A percentile compares a stretch with the other conserved stretches of the same genome.
These are phyloP conservation scores for Zygoascus flipseniorum DNA, from an alignment of 805 yeast genomes.

Conservation along the genomic window DNA sequence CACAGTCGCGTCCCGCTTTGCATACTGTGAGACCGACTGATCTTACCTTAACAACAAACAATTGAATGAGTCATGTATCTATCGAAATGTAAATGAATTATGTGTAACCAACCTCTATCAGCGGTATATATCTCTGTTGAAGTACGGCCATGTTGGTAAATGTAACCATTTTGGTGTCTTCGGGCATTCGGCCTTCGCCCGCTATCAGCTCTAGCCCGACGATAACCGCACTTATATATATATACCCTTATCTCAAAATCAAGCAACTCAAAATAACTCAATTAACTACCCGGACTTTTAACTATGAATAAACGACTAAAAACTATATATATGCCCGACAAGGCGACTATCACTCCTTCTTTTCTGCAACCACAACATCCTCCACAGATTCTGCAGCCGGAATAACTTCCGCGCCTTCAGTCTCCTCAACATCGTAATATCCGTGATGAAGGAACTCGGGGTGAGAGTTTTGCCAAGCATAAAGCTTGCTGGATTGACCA, in stretches of 20 bases:
- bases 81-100: not conserved
- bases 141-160: no score
- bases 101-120: no score
- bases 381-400: not conserved
- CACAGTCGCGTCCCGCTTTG: not conserved
- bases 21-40: slow-evolving; percentile 3
- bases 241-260: not conserved
- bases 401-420: not conserved
- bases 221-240: not conserved
- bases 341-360: not conserved
- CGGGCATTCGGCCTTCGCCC: not conserved
- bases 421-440: slow-evolving; percentile 1
- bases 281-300: no score
- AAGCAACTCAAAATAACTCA: not conserved
- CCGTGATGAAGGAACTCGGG: slow-evolving; percentile 59
- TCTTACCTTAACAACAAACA: not conserved
- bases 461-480: slow-evolving; percentile 64
- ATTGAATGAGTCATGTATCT: not conserved
- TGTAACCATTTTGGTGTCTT: no score
- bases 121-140: no score
- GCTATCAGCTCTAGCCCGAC: not conserved
- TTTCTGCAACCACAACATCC: not conserved
- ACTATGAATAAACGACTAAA: no score
- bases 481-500: slow-evolving; percentile 66
- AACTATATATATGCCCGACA: no score